Percentiles rank a stretch among this genome's conserved stretches.
phyloP scores from a whole-genome alignment of 345 rosid genomes.

The Gossypium bickii region DNA sequence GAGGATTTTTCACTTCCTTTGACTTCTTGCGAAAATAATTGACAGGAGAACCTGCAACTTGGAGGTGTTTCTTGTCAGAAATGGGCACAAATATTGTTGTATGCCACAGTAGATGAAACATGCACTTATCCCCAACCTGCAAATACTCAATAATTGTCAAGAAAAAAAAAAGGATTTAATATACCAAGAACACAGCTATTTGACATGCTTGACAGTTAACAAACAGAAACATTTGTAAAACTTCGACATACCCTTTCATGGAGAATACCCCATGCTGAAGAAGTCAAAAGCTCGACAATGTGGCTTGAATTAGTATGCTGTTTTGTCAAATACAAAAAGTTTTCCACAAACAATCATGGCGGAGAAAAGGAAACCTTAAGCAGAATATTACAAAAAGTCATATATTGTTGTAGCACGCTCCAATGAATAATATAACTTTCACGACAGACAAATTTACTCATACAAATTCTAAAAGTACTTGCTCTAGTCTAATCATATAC shows the following conservation, averaged over 20 bases:
- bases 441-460: background rate
- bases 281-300: conserved; percentile 46
- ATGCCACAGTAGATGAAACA: conserved; percentile 57
- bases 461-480: background rate
- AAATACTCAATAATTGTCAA: conserved; percentile 2
- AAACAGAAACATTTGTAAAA: background rate
- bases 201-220: background rate
- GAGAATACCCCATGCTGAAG: conserved; percentile 65
- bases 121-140: conserved; percentile 65
- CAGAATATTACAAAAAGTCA: background rate
- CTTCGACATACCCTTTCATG: conserved; percentile 50
- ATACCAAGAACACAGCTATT: background rate
- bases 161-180: background rate
- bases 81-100: conserved; percentile 60
- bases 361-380: background rate
- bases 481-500: too few species aligned
- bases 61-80: conserved; percentile 45
- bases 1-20: conserved; percentile 15
- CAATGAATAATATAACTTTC: conserved; percentile 5
- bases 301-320: conserved; percentile 51
- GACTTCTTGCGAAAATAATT: conserved; percentile 20
- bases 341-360: background rate
- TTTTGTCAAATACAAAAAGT: conserved; percentile 1
- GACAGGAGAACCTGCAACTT: conserved; percentile 63
- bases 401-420: background rate